Evolutionary conservation across 2,329 filamentous ascomycete species (phyloP).

Genomic region (Penicillium janthinellum): DNA sequence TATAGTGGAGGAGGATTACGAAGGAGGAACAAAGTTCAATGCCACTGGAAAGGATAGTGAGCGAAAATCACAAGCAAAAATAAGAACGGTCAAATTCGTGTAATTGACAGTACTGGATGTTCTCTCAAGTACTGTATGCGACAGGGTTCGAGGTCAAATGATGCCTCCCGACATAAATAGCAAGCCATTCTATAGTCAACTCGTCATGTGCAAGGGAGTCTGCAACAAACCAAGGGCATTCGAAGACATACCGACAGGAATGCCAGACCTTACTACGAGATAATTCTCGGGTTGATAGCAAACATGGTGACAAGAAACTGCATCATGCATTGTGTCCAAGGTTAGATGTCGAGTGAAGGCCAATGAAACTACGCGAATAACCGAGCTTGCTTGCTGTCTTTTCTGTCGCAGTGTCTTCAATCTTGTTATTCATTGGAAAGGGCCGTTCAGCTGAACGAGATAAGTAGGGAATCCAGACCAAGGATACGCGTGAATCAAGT

Average conservation of each 20-base stretch:
- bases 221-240: neutral
- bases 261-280: too few relatives aligned
- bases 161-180: neutral
- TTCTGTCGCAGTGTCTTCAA: neutral
- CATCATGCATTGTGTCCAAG: neutral
- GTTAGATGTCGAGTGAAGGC: neutral
- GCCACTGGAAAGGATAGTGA: too few relatives aligned
- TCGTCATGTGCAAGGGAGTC: neutral
- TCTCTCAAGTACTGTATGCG: too few relatives aligned
- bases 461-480: neutral
- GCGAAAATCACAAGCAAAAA: too few relatives aligned
- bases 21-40: neutral
- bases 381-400: neutral
- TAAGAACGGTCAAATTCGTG: too few relatives aligned
- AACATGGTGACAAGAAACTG: too few relatives aligned
- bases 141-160: neutral
- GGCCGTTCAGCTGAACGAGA: neutral
- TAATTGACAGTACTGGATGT: too few relatives aligned
- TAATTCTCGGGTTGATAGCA: too few relatives aligned
- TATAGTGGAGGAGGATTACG: neutral
- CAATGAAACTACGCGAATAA: neutral
- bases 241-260: neutral
- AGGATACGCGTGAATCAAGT: too few relatives aligned
- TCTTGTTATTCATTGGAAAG: neutral
- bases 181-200: neutral